Evolutionary conservation across 805 yeast species (phyloP).

Genomic region (Martiniozyma abietophila): DNA sequence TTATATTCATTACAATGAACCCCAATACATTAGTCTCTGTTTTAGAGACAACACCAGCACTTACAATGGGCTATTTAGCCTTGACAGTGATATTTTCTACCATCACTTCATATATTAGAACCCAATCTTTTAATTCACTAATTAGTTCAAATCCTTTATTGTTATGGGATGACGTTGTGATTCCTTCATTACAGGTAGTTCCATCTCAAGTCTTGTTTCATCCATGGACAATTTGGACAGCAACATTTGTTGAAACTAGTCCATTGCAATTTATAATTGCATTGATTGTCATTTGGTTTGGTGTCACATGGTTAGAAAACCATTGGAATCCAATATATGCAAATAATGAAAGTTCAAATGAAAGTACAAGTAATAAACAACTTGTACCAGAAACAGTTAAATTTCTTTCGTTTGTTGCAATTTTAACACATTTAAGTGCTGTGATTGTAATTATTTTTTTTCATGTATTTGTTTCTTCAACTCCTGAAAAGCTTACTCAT

Average conservation of each 20-base stretch:
- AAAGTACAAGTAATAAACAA: constrained; percentile 5
- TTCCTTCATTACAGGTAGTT: constrained; percentile 50
- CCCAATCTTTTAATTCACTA: constrained; percentile 24
- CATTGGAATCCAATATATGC: constrained; percentile 33
- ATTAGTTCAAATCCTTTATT: constrained; percentile 17
- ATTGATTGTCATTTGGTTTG: constrained; percentile 27
- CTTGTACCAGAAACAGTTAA: constrained; percentile 34
- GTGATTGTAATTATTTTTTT: constrained; percentile 24
- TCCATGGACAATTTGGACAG: constrained; percentile 57
- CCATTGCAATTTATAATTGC: constrained; percentile 37
- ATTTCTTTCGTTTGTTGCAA: constrained; percentile 44
- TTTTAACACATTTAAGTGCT: constrained; percentile 45
- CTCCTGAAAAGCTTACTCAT: constrained; percentile 27
- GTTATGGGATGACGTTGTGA: constrained; percentile 33
- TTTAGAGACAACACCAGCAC: constrained; percentile 5
- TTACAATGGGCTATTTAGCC: constrained; percentile 34
- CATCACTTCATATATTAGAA: constrained; percentile 34
- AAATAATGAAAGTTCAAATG: not conserved
- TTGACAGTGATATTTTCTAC: constrained; percentile 32
- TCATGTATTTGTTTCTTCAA: constrained; percentile 31
- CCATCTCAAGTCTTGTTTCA: constrained; percentile 45
- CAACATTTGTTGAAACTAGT: constrained; percentile 56
- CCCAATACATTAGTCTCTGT: not conserved
- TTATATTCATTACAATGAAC: not conserved
- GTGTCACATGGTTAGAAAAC: constrained; percentile 39